Evolutionary conservation across 2,329 filamentous ascomycete species (phyloP).

Genomic region (Sphaerulina populicola): DNA sequence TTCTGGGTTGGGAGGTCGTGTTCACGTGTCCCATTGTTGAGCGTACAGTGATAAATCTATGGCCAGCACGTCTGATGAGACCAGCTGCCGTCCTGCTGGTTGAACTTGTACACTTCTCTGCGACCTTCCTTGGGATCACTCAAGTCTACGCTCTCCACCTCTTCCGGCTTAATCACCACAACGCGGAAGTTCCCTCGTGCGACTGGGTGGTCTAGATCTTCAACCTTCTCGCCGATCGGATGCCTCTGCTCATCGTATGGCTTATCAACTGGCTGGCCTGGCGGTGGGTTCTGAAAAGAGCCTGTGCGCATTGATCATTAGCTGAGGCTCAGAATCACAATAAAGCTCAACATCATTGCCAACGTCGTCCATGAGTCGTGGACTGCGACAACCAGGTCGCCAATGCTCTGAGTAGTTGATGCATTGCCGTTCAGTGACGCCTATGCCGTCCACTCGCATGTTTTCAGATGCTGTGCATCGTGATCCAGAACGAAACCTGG

Average conservation of each 20-base stretch:
- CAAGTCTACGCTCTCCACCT: constrained; percentile 67
- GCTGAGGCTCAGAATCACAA: background rate
- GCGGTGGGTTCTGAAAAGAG: constrained; percentile 55
- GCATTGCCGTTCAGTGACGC: constrained; percentile 4
- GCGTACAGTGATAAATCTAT: constrained; percentile 24
- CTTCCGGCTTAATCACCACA: constrained; percentile 73
- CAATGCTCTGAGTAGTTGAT: background rate
- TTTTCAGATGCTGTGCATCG: background rate
- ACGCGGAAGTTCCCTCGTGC: constrained; percentile 74
- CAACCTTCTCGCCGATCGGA: constrained; percentile 55
- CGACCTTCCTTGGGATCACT: constrained; percentile 55
- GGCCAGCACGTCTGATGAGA: constrained; percentile 62
- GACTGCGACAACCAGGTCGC: constrained; percentile 10
- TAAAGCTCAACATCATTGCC: background rate
- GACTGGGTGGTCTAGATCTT: constrained; percentile 59
- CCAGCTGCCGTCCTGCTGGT: constrained; percentile 51
- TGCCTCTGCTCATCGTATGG: constrained; percentile 39
- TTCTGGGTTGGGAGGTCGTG: background rate
- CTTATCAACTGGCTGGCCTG: constrained; percentile 40
- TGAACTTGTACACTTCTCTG: constrained; percentile 60
- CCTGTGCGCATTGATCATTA: constrained; percentile 33
- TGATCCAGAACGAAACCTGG: background rate
- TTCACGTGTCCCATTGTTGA: background rate
- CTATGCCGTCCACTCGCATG: background rate
- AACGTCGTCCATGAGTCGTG: constrained; percentile 4